Evolutionary conservation across 2,329 filamentous ascomycete genomes (phyloP).

Genomic region (Hypoxylon sp.): DNA sequence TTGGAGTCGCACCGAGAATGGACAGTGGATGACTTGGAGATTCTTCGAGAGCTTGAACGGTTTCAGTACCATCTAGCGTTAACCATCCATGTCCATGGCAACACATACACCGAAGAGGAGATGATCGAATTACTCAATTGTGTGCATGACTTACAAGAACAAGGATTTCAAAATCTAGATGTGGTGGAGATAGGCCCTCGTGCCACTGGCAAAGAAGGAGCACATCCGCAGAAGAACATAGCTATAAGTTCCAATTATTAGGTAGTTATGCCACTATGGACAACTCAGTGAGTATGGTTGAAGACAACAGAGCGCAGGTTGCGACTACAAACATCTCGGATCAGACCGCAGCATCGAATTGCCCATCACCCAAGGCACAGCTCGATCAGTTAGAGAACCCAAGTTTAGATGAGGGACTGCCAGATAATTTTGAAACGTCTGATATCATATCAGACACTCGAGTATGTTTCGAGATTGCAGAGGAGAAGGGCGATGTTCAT

Average conservation of each 20-base stretch:
- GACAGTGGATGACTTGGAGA: background rate
- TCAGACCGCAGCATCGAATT: background rate
- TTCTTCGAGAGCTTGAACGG: background rate
- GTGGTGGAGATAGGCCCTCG: background rate
- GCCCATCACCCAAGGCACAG: background rate
- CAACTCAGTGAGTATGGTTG: background rate
- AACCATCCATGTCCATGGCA: background rate
- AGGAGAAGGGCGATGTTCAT: background rate
- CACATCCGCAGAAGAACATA: background rate
- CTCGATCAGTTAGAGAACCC: background rate
- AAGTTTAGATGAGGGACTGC: background rate
- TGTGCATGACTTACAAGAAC: background rate
- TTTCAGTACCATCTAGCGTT: background rate
- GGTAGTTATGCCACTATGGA: background rate
- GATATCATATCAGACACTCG: background rate
- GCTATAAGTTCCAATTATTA: background rate
- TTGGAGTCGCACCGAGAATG: background rate
- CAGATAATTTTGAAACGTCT: background rate
- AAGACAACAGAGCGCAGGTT: background rate
- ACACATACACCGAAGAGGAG: constrained; percentile 2
- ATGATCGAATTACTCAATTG: background rate
- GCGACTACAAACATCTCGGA: background rate
- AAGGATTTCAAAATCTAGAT: background rate
- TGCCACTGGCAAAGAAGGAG: background rate
- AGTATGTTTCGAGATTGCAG: background rate